These are phyloP conservation scores for Hebeloma cylindrosporum DNA, from an alignment of 768 basidiomycete species.

Conservation along the genomic window DNA sequence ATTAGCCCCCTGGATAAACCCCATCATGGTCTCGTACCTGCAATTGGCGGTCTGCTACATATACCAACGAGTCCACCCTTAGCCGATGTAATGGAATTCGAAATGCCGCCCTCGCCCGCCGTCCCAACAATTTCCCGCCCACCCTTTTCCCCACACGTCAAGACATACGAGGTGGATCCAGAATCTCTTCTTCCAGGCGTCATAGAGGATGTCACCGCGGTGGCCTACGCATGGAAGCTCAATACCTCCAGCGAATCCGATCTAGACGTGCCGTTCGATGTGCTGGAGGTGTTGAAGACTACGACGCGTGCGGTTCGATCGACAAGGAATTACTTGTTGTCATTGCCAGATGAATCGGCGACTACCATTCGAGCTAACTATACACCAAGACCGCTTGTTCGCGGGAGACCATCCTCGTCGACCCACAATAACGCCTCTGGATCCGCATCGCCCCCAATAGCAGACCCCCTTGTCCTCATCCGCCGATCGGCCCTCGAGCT, in stretches of 20 bases:
- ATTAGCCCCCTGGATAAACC: constrained; percentile 46
- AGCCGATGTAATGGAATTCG: constrained; percentile 47
- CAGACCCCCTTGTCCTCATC: constrained; percentile 68
- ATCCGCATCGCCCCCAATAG: constrained; percentile 20
- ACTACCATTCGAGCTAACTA: constrained; percentile 57
- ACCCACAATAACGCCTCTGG: constrained; percentile 11
- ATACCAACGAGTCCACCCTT: constrained; percentile 43
- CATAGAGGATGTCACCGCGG: constrained; percentile 66
- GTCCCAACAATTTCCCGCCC: constrained; percentile 46
- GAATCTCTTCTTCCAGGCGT: constrained; percentile 76
- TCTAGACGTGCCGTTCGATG: constrained; percentile 41
- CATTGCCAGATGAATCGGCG: constrained; percentile 74
- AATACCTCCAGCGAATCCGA: constrained; percentile 5
- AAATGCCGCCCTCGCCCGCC: constrained; percentile 70
- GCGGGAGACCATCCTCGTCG: constrained; percentile 28
- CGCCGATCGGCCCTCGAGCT: constrained; percentile 83
- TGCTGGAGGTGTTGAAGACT: constrained; percentile 70
- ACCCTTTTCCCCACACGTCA: constrained; percentile 54
- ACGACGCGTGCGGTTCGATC: constrained; percentile 82
- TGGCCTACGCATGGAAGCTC: constrained; percentile 65
- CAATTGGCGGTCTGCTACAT: constrained; percentile 62
- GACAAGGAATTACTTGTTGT: constrained; percentile 80
- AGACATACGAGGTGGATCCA: constrained; percentile 71
- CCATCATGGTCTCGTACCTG: constrained; percentile 68
- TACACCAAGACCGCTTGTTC: constrained; percentile 48